Evolutionary conservation across 1,284 basidiomycete species (phyloP).

Genomic region (Chiua sp.): DNA sequence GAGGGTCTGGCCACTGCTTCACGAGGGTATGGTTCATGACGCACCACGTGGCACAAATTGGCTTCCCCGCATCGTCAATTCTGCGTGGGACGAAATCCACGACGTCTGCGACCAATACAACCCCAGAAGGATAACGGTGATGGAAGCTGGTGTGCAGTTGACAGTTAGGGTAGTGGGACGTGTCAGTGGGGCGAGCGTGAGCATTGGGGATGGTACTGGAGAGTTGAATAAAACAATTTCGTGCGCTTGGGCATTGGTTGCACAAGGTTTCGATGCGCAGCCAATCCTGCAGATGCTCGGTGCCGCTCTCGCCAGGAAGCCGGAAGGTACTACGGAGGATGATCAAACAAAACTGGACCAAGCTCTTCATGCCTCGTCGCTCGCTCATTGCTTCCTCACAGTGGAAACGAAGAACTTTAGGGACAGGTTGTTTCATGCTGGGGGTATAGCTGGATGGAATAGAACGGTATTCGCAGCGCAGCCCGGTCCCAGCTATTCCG

Average conservation of each 20-base stretch:
- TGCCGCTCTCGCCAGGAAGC: too few relatives aligned
- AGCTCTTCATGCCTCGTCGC: not conserved
- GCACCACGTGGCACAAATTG: not conserved
- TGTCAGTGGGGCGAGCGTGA: not conserved
- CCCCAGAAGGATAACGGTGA: not conserved
- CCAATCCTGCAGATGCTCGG: not conserved
- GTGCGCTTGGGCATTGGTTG: not conserved
- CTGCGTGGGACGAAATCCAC: not conserved
- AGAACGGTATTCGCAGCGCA: not conserved
- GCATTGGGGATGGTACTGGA: not conserved
- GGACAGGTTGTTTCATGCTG: not conserved
- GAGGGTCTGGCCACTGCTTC: constrained; percentile 3
- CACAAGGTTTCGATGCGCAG: not conserved
- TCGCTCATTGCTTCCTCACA: not conserved
- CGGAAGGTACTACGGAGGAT: not conserved
- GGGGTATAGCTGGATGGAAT: not conserved
- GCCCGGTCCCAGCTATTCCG: not conserved
- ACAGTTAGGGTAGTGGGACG: not conserved
- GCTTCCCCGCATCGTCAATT: not conserved
- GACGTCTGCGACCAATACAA: not conserved
- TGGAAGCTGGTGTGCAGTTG: not conserved
- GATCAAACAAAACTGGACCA: not conserved
- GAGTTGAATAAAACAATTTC: not conserved
- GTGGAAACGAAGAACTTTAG: not conserved
- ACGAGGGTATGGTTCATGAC: not conserved